A percentile compares a stretch with the other conserved stretches of the same genome.
These are phyloP conservation scores for Coprinopsis sp. DNA, from an alignment of 768 basidiomycete species.

Conservation along the genomic window DNA sequence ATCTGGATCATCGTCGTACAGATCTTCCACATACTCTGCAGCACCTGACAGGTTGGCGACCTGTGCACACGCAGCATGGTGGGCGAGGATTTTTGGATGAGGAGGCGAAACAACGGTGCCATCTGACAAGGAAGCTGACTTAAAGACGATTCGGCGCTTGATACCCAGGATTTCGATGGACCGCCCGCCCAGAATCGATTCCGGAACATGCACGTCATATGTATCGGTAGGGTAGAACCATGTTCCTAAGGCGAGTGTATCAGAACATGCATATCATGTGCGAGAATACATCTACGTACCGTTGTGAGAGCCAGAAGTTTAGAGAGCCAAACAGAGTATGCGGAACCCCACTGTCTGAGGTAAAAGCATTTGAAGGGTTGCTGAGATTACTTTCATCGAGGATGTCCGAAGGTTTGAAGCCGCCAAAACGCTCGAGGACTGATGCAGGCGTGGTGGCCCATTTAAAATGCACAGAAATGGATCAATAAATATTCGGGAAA, in stretches of 20 bases:
- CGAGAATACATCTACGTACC: neutral
- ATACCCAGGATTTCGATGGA: neutral
- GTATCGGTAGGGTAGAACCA: slow-evolving; percentile 4
- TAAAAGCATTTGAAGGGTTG: slow-evolving; percentile 8
- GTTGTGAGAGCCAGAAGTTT: slow-evolving; percentile 4
- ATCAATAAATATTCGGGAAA: neutral
- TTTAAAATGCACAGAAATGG: neutral
- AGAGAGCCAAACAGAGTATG: neutral
- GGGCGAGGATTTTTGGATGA: slow-evolving; percentile 21
- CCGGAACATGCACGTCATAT: neutral
- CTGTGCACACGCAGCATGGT: slow-evolving; percentile 29
- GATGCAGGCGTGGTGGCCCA: slow-evolving; percentile 4
- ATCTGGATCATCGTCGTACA: slow-evolving; percentile 18
- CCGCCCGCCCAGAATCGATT: neutral
- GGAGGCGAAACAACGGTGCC: slow-evolving; percentile 20
- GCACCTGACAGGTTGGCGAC: slow-evolving; percentile 31
- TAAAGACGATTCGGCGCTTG: neutral
- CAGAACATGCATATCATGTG: neutral
- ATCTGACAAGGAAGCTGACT: neutral
- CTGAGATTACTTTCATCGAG: slow-evolving; percentile 4
- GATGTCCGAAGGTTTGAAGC: neutral
- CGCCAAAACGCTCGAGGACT: slow-evolving; percentile 6
- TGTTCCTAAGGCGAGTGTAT: neutral
- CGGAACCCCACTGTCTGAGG: neutral
- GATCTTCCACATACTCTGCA: slow-evolving; percentile 19